Evolutionary conservation across 2,329 filamentous ascomycete genomes (phyloP), one percentile per base, ranked within the genome.

Genomic region (Curvularia verruculosa): DNA sequence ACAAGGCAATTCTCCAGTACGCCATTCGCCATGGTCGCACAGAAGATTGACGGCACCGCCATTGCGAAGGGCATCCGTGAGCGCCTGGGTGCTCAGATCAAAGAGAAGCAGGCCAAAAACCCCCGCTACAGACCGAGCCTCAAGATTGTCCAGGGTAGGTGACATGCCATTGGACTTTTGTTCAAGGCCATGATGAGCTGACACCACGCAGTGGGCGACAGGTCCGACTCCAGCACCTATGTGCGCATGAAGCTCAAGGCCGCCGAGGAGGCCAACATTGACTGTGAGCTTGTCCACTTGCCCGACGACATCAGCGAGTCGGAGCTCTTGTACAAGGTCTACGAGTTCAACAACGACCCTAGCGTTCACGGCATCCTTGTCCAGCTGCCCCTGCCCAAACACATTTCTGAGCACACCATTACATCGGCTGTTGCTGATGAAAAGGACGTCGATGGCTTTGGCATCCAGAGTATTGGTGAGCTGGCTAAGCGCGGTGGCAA

Each of bases 171-270:
- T 63, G 54, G 41, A 28, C 19, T 29, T n/a, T 36, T 29, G 5
- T 5, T 37, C 18, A 19, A 19, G 19, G 12, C 15, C 9, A 31
- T 31, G n/a, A 23, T 31, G 31, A 44, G 44, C 61, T 67, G 49
- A 65, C 43, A 19, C 10, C 1, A 26, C 15, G 10, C 56, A 95
- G 95, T 99, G 68, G 95, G 93, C 75, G 90, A 93, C 77, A 88
- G 95, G 70, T 91, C 91, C 66, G 95, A 99, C 81, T 97, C 93
- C 36, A 89, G 91, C 73, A 98, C 94, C 50, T 99, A 99, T 90
- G 94, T 99, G 79, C 93, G 93, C 80, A 99, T 99, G 95, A 99
- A 99, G 83, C 82, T 97, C 73, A 99, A 97, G 85, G 95, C 95
- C 65, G 95, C 95, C 56, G 83, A 91, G 76, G 95, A 98, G 90